Evolutionary conservation across 352 stramenopile genomes (phyloP), one percentile per base, ranked within the genome.

Genomic region (Globisporangium polare): DNA sequence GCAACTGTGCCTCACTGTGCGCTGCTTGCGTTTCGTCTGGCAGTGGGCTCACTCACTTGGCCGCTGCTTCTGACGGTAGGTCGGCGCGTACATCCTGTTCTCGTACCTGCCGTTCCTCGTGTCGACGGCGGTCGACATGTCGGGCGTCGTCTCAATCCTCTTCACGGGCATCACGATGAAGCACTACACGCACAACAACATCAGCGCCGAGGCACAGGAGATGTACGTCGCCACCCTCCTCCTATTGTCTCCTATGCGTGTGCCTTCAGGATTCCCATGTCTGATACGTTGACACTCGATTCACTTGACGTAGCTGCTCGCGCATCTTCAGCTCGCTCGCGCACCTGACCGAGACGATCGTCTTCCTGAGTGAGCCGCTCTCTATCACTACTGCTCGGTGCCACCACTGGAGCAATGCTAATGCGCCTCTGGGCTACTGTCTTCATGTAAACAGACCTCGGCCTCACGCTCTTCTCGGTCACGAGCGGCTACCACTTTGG

Each of bases 71-170:
- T 33, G 22, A 27, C 42, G 22, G 15, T 24, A 60, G 53, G 53
- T 60, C n/a, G 76, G 80, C 33, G 80, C 90, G 31, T 92, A 90
- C 70, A 75, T 90, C 56, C 90, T 94, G 85, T 94, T 94, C 57
- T 72, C 83, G 50, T 91, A 92, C 67, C 57, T 96, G n/a, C 76
- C 83, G 15, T 94, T 92, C 67, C 71, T 92, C n/a, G 71, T 78
- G 5, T 83, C 78, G 18, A 74, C 89, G 59, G 73, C 89, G 27
- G 53, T 92, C 18, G 73, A 89, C 31, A 83, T 96, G 73, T 94
- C 82, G 29, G 92, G 92, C 37, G 96, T 98, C 65, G 92, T 98
- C n/a, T 90, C 90, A 0, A 96, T 98, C 67, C 88, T 98, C 53
- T 97, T 98, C 62, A 86, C 89, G 29, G 94, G 83, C 47, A 93